Conservation (phyloP, 306 rosid species). For the Vicia faba region DNA sequence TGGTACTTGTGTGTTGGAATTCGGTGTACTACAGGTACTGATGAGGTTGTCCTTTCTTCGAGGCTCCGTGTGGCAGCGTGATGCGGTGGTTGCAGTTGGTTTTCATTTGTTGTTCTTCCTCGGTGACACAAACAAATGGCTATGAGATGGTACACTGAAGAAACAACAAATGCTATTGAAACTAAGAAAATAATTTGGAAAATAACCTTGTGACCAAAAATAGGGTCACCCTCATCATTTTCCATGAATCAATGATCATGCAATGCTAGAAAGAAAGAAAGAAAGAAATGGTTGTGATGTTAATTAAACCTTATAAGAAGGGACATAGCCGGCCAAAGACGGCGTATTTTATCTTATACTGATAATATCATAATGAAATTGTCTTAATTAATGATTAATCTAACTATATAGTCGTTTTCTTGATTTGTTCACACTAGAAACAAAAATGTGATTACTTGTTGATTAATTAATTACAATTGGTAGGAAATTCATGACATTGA, state of each 20-base stretch:
- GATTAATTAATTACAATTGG: background rate
- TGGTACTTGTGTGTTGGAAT: slow-evolving; percentile 55
- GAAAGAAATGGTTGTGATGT: background rate
- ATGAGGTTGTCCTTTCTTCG: background rate
- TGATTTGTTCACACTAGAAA: slow-evolving; percentile 3
- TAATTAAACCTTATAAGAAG: too few relatives aligned
- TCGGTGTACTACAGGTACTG: slow-evolving; percentile 16
- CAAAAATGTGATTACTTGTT: background rate
- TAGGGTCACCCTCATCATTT: background rate
- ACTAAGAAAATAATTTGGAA: slow-evolving; percentile 45
- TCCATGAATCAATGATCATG: slow-evolving; percentile 30
- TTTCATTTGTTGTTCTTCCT: background rate
- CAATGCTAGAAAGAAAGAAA: background rate
- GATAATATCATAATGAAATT: too few relatives aligned
- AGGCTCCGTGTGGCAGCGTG: background rate
- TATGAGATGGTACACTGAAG: slow-evolving; percentile 46
- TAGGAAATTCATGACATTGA: background rate
- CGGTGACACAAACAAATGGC: slow-evolving; percentile 39
- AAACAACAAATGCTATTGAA: slow-evolving; percentile 45
- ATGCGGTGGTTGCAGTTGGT: background rate
- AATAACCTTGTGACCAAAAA: background rate
- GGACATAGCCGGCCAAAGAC: too few relatives aligned
- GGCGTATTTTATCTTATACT: too few relatives aligned
- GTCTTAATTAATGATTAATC: too few relatives aligned
- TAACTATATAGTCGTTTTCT: background rate